Conservation (phyloP, 163 green algal genomes). For the Scenedesmus sp. region DNA sequence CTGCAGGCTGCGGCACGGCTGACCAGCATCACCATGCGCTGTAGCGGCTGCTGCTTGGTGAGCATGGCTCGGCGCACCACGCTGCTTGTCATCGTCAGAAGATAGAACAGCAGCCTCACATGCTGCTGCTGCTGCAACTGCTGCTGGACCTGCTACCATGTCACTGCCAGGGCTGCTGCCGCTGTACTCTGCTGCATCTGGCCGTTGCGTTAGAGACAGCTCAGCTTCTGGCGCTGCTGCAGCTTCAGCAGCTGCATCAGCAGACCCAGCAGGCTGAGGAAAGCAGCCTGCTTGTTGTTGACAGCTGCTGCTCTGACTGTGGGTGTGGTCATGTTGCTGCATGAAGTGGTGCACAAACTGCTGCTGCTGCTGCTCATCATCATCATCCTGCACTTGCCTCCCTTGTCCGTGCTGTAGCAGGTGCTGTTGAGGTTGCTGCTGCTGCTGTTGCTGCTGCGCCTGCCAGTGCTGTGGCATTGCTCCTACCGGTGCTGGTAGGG, state of each 20-base stretch:
- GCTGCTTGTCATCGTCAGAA: background rate
- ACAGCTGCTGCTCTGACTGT: background rate
- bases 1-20: background rate
- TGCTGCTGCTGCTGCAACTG: background rate
- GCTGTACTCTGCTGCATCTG: background rate
- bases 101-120: background rate
- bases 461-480: background rate
- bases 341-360: background rate
- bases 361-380: background rate
- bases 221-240: slow-evolving; percentile 4
- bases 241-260: background rate
- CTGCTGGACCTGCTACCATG: background rate
- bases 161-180: slow-evolving; percentile 10
- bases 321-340: background rate
- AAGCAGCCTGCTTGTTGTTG: background rate
- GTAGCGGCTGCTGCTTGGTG: background rate
- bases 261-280: background rate
- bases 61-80: too few species aligned
- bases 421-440: background rate
- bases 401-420: background rate
- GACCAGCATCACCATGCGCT: background rate
- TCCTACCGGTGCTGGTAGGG: background rate
- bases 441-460: background rate
- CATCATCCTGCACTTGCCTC: background rate
- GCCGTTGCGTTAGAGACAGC: background rate